phyloP scores from a whole-genome alignment of 768 basidiomycete genomes.

The Leccinum variicolor region DNA sequence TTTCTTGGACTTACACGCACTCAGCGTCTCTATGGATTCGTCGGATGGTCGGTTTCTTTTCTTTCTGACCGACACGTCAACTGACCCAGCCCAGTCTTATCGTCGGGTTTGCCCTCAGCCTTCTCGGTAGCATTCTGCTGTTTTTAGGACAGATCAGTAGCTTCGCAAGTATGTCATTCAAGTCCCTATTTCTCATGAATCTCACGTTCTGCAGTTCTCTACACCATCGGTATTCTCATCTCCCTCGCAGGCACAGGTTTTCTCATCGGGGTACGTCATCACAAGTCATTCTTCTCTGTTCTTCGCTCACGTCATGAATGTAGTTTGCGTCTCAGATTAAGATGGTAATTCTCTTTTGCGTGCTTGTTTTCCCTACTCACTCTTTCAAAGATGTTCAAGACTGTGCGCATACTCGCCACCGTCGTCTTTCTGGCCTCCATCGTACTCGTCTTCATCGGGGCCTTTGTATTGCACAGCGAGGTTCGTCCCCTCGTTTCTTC shows the following conservation, averaged over 20 bases:
- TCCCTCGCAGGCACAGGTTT: constrained; percentile 88
- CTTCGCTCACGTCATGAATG: constrained; percentile 3
- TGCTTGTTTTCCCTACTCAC: background rate
- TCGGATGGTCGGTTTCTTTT: constrained; percentile 58
- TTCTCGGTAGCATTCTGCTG: constrained; percentile 75
- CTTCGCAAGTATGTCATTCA: constrained; percentile 65
- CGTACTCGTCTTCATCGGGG: constrained; percentile 78
- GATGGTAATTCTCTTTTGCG: constrained; percentile 46
- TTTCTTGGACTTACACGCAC: constrained; percentile 75
- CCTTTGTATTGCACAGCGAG: constrained; percentile 71
- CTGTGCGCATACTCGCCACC: constrained; percentile 80
- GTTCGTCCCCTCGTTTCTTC: constrained; percentile 38
- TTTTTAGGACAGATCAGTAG: constrained; percentile 64
- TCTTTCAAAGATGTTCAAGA: constrained; percentile 82
- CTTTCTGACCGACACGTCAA: background rate
- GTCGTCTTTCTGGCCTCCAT: constrained; percentile 77
- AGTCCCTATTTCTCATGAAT: background rate
- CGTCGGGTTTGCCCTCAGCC: constrained; percentile 74
- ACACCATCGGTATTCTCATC: constrained; percentile 76
- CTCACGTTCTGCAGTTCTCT: constrained; percentile 56
- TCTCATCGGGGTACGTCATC: constrained; percentile 74
- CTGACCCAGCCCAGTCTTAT: constrained; percentile 47
- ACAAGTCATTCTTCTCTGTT: background rate
- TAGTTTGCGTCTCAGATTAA: constrained; percentile 81
- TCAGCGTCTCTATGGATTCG: constrained; percentile 83